These are phyloP conservation scores for Colletotrichum eremochloae DNA, from an alignment of 2,329 filamentous ascomycete genomes.

Conservation along the genomic window DNA sequence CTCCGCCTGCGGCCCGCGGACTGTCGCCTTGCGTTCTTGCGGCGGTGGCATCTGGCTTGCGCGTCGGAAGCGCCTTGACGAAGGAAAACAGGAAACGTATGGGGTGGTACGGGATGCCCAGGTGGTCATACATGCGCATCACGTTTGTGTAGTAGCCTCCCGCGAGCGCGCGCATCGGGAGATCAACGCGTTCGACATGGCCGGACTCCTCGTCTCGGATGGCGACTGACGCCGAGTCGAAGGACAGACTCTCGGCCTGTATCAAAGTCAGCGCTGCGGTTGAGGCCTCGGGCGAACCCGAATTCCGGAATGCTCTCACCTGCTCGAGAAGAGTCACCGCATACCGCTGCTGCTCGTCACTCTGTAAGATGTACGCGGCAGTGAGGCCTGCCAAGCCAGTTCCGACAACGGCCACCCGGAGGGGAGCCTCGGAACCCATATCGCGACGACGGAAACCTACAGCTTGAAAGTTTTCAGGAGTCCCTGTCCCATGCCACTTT, in stretches of 20 bases:
- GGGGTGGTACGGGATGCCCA: conserved; percentile 63
- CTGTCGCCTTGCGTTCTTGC: neutral
- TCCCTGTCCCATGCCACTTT: neutral
- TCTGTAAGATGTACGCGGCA: conserved; percentile 52
- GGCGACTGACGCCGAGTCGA: conserved; percentile 56
- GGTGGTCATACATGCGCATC: conserved; percentile 67
- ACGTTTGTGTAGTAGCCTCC: conserved; percentile 67
- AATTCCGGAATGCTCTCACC: conserved; percentile 43
- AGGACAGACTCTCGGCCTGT: conserved; percentile 52
- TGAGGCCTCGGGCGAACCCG: neutral
- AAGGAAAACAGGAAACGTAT: conserved; percentile 68
- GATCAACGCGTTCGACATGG: conserved; percentile 52
- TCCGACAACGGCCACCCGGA: conserved; percentile 52
- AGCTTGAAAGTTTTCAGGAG: neutral
- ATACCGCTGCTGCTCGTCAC: conserved; percentile 49
- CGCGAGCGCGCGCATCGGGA: conserved; percentile 55
- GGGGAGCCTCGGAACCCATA: conserved; percentile 17
- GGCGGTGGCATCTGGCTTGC: neutral
- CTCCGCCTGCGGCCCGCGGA: conserved; percentile 39
- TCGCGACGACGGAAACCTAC: neutral
- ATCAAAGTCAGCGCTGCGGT: neutral
- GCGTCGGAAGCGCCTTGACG: conserved; percentile 49
- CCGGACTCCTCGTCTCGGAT: conserved; percentile 50
- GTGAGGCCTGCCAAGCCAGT: conserved; percentile 55
- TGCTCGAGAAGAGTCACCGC: conserved; percentile 55